These are phyloP conservation scores for Strigomonas culicis DNA, from an alignment of 208 protist species.

Conservation along the genomic window DNA sequence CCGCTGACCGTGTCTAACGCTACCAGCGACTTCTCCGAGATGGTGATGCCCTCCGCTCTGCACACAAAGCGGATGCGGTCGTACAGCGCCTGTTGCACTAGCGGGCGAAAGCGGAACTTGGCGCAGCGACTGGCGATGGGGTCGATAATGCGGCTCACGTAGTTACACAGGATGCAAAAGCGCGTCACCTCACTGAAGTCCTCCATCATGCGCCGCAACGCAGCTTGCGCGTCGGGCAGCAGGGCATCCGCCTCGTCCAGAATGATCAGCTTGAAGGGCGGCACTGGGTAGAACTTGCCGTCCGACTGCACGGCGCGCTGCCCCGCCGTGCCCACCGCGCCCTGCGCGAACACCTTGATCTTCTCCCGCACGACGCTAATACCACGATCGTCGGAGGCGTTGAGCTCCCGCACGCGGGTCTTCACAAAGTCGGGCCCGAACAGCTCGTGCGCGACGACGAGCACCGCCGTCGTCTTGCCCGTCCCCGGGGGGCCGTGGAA, in stretches of 20 bases:
- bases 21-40: slow-evolving; percentile 58
- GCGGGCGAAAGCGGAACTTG: slow-evolving; percentile 97
- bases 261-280: slow-evolving; percentile 97
- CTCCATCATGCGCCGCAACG: slow-evolving; percentile 98
- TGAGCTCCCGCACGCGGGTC: slow-evolving; percentile 94
- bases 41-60: slow-evolving; percentile 75
- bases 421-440: slow-evolving; percentile 92
- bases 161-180: slow-evolving; percentile 99
- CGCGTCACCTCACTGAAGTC: slow-evolving; percentile 97
- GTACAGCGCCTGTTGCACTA: slow-evolving; percentile 82
- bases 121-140: slow-evolving; percentile 98
- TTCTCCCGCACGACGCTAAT: slow-evolving; percentile 98
- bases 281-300: slow-evolving; percentile 70
- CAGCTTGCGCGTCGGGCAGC: slow-evolving; percentile 97
- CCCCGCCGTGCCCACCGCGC: not conserved
- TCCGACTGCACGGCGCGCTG: slow-evolving; percentile 54
- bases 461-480: slow-evolving; percentile 89
- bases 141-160: slow-evolving; percentile 96
- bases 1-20: slow-evolving; percentile 83
- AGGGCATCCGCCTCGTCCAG: slow-evolving; percentile 99
- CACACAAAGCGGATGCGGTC: slow-evolving; percentile 89
- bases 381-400: slow-evolving; percentile 99
- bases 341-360: slow-evolving; percentile 94
- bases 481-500: slow-evolving; percentile 98
- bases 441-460: slow-evolving; percentile 87